A percentile compares a stretch with the other conserved stretches of the same genome.
phyloP scores from a whole-genome alignment of 148 eudicot genomes.

The Pharnaceum exiguum region DNA sequence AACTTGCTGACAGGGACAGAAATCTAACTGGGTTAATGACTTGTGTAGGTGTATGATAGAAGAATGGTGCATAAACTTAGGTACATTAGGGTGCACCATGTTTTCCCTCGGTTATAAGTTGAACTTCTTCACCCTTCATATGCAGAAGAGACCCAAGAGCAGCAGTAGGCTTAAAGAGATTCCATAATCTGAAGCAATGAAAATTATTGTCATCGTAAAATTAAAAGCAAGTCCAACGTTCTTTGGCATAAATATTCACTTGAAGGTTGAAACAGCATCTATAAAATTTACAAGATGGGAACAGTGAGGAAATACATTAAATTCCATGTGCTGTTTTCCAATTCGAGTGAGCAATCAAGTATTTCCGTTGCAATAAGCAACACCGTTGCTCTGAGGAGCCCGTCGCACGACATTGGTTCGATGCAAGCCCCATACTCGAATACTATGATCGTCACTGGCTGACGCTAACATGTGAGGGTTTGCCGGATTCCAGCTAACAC shows the following conservation, averaged over 20 bases:
- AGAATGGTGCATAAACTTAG: too few species aligned
- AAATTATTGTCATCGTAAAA: conserved; percentile 17
- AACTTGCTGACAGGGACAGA: too few species aligned
- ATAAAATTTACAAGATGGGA: conserved; percentile 19
- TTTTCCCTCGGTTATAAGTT: too few species aligned
- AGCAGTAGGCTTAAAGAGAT: not conserved
- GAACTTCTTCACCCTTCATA: not conserved
- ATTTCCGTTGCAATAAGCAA: conserved; percentile 23
- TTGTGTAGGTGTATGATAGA: too few species aligned
- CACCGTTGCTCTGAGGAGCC: conserved; percentile 48
- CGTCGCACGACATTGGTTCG: conserved; percentile 25
- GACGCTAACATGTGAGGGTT: conserved; percentile 85
- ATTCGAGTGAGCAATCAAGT: conserved; percentile 14
- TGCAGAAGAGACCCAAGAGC: not conserved
- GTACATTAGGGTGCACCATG: too few species aligned
- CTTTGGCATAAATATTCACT: conserved; percentile 20
- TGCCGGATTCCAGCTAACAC: conserved; percentile 85
- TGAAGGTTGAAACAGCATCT: conserved; percentile 11
- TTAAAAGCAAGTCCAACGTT: conserved; percentile 19
- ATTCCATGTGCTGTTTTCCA: conserved; percentile 14
- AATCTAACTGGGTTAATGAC: too few species aligned
- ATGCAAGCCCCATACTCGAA: conserved; percentile 77
- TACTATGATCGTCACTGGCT: conserved; percentile 82
- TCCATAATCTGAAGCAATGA: not conserved
- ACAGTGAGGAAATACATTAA: conserved; percentile 9